Evolutionary conservation across 2,329 filamentous ascomycete genomes (phyloP).

Genomic region (Trichoderma asperellum): DNA sequence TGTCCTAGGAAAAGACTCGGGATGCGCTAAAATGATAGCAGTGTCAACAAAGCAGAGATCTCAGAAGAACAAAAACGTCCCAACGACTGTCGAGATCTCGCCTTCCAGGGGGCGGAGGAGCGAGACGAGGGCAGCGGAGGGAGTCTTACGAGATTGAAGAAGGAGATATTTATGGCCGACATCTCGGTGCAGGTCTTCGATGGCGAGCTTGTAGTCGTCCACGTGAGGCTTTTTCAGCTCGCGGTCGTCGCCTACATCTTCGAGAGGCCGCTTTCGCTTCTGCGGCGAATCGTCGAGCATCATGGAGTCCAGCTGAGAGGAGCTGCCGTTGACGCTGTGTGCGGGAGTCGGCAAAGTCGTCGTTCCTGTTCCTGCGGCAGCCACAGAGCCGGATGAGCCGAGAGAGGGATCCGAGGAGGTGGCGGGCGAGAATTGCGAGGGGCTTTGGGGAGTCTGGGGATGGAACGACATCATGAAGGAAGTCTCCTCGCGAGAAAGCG

Average conservation of each 20-base stretch:
- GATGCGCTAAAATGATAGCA: slow-evolving; percentile 52
- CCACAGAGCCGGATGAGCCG: slow-evolving; percentile 56
- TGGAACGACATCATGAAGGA: slow-evolving; percentile 64
- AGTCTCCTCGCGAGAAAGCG: slow-evolving; percentile 39
- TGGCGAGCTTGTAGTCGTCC: slow-evolving; percentile 63
- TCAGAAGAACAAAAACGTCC: slow-evolving; percentile 34
- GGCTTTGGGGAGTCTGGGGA: slow-evolving; percentile 69
- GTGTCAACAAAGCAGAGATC: slow-evolving; percentile 50
- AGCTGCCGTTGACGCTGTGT: slow-evolving; percentile 63
- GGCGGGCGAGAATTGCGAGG: slow-evolving; percentile 63
- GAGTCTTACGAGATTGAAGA: slow-evolving; percentile 68
- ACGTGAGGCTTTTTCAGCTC: slow-evolving; percentile 65
- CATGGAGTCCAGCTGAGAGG: slow-evolving; percentile 49
- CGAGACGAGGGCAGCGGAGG: slow-evolving; percentile 47
- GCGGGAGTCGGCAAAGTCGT: slow-evolving; percentile 64
- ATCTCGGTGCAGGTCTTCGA: slow-evolving; percentile 67
- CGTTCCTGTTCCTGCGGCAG: slow-evolving; percentile 47
- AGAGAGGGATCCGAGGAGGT: slow-evolving; percentile 56
- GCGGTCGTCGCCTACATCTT: slow-evolving; percentile 60
- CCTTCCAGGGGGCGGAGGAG: slow-evolving; percentile 34
- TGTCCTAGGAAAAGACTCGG: slow-evolving; percentile 51
- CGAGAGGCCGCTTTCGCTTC: slow-evolving; percentile 65
- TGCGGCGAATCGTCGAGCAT: slow-evolving; percentile 59
- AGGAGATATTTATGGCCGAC: slow-evolving; percentile 70
- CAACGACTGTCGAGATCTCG: slow-evolving; percentile 36